phyloP scores from a whole-genome alignment of 371 early-diverging fungal genomes.

The Syncephalastrum monosporum region DNA sequence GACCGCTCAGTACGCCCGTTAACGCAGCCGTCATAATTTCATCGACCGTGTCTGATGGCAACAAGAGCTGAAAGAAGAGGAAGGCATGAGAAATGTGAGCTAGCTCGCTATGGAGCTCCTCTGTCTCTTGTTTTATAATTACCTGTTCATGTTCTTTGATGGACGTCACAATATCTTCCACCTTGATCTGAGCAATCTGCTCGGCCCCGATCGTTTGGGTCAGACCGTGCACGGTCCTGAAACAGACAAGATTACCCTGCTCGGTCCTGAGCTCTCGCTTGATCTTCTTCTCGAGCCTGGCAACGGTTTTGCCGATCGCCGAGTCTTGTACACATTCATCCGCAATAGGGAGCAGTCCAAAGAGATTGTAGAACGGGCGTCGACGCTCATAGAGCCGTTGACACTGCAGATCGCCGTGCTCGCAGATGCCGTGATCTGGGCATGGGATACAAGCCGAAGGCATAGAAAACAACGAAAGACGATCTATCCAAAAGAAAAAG shows the following conservation, averaged over 20 bases:
- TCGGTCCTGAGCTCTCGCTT: slow-evolving; percentile 8
- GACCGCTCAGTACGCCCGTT: slow-evolving; percentile 1
- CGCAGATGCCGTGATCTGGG: slow-evolving; percentile 17
- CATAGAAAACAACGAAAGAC: not conserved
- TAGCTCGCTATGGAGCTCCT: not conserved
- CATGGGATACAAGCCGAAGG: slow-evolving; percentile 18
- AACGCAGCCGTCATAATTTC: slow-evolving; percentile 4
- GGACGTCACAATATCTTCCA: not conserved
- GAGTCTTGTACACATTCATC: slow-evolving; percentile 20
- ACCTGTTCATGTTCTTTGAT: not conserved
- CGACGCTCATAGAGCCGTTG: slow-evolving; percentile 7
- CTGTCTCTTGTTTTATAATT: not conserved
- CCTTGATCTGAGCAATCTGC: slow-evolving; percentile 9
- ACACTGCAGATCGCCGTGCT: slow-evolving; percentile 13
- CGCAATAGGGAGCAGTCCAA: slow-evolving; percentile 16
- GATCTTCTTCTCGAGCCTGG: slow-evolving; percentile 15
- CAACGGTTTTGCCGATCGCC: slow-evolving; percentile 12
- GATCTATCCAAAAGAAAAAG: not conserved
- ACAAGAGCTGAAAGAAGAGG: not conserved
- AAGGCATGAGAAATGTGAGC: not conserved
- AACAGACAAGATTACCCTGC: slow-evolving; percentile 14
- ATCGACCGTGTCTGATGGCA: slow-evolving; percentile 2
- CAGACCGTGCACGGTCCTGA: not conserved
- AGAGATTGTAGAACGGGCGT: slow-evolving; percentile 11
- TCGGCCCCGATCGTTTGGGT: not conserved